Evolutionary conservation across 108 stramenopile species (phyloP), one percentile per base, ranked within the genome.

Genomic region (Chaetoceros tenuissimus): DNA sequence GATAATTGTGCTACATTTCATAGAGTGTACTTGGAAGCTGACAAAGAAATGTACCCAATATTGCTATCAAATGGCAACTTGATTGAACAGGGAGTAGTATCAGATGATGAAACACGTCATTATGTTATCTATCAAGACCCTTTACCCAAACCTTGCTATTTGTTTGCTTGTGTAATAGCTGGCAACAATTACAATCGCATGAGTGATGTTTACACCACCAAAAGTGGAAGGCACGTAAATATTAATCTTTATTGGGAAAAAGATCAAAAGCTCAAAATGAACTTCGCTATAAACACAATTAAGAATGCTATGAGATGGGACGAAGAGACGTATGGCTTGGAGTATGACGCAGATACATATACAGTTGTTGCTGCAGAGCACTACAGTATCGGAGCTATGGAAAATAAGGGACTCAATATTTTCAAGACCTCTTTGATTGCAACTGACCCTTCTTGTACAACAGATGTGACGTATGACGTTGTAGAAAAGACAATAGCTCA

Each of bases 311-410:
- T 98, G 94, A 81, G 83, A 62, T 98, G 97, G 97, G 97, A 98
- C 62, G 96, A 98, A 68, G 85, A 89, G 5, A 79, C 57, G 18
- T 97, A 76, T 68, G 95, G 92, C 2, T 75, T 96, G 29, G 96
- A 96, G 67, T 98, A 96, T 61, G 97, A 98, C 73, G 63, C 96
- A 31, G 95, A 93, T 68, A 55, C 89, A 8, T 98, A 92, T 76
- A 96, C 96, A 67, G 75, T 98, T 60, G 97, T 98, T 1, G 94
- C 94, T 24, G 89, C 88, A 25, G 62, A 77, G 52, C 82, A 86
- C 54, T 97, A 95, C 69, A 94, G 93, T 66, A 88, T 90, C 78
- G 92, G 97, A 10, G 91, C 97, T 43, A 98, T 98, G 97, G 97
- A 98, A 67, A 98, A 98, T 74, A 96, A 96, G 56, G 80, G 80